Base-by-base conservation (phyloP, 31 red algal genomes). In the Bonnemaisonia californica region DNA sequence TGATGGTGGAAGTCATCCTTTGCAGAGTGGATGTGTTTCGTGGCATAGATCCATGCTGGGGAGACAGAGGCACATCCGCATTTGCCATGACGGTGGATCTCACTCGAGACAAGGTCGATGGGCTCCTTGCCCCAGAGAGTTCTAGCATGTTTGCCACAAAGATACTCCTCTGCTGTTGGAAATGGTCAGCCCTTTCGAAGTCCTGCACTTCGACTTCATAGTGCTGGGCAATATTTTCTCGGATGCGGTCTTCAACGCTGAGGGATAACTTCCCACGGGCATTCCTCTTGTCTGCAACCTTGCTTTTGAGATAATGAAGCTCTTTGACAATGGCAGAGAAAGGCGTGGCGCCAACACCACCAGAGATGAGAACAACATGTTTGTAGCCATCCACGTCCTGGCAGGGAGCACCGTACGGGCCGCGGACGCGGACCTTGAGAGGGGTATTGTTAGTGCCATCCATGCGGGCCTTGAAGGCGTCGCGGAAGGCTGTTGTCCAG, bases 301-400 rank as follows among this genome's bases (percentile, higher is more conserved):
- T 71, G 0, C 30, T n/a, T 8, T 89, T 68, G 42, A 60, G 54
- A 38, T 86, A 74, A 29, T 93, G 81, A 13, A 77, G 42, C 22
- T 85, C 66, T 69, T 93, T 84, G 24, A 73, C 71, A 1, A 95
- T 84, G n/a, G 83, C 58, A 2, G 74, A 61, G 56, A 95, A 95
- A 0, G 93, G 93, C 28, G 93, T 95, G 12, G 93, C 58, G 12
- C 93, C 93, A 65, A 95, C 76, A 79, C 93, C 93, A 66, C 87
- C 89, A 18, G 74, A 79, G 40, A 95, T 81, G 35, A 95, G 79
- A 32, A 95, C 80, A 30, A 95, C 87, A 22, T 76, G 88, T 27
- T 90, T 70, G 71, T 80, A 95, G 26, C 75, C 57, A 16, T 57
- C 73, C 7, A 95, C 93, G 45, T 95, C 82, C 56, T 95, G 87